Conservation (phyloP, 2,329 filamentous ascomycete species). For the Aspergillus brunneoviolaceus region DNA sequence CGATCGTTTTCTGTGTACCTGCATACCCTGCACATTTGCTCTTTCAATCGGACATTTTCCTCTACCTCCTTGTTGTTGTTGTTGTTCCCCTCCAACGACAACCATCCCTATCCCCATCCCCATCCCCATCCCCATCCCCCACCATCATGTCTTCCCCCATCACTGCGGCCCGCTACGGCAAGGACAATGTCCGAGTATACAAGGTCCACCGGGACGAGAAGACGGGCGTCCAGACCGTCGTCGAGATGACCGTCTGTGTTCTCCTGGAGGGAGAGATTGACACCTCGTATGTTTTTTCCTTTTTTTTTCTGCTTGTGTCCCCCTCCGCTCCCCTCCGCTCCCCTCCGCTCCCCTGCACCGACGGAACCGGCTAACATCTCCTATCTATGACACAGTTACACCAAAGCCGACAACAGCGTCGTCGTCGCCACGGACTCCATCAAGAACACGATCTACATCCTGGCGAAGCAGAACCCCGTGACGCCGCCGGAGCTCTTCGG, state of each 20-base stretch:
- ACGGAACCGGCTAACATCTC: background rate
- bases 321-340: too few relatives aligned
- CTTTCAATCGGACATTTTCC: background rate
- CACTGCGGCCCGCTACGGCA: slow-evolving; percentile 50
- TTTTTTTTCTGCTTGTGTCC: background rate
- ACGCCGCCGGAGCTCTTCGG: slow-evolving; percentile 92
- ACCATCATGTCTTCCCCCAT: slow-evolving; percentile 38
- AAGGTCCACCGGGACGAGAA: slow-evolving; percentile 82
- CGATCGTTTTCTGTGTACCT: background rate
- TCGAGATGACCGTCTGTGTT: slow-evolving; percentile 92
- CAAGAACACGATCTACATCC: slow-evolving; percentile 96
- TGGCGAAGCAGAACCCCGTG: slow-evolving; percentile 89
- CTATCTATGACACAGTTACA: slow-evolving; percentile 66
- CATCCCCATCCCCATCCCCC: too few relatives aligned
- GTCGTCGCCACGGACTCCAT: slow-evolving; percentile 96
- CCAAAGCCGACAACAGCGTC: slow-evolving; percentile 87
- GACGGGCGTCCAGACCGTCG: slow-evolving; percentile 78
- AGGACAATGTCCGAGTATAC: slow-evolving; percentile 98
- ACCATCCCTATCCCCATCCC: too few relatives aligned
- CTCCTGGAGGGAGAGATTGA: slow-evolving; percentile 92
- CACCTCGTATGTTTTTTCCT: slow-evolving; percentile 58
- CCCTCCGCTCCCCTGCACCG: too few relatives aligned
- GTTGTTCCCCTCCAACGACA: too few relatives aligned
- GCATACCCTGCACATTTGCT: background rate
- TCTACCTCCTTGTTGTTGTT: background rate